phyloP scores from a whole-genome alignment of 1,139 yeast genomes.

The Debaryomyces sp. region DNA sequence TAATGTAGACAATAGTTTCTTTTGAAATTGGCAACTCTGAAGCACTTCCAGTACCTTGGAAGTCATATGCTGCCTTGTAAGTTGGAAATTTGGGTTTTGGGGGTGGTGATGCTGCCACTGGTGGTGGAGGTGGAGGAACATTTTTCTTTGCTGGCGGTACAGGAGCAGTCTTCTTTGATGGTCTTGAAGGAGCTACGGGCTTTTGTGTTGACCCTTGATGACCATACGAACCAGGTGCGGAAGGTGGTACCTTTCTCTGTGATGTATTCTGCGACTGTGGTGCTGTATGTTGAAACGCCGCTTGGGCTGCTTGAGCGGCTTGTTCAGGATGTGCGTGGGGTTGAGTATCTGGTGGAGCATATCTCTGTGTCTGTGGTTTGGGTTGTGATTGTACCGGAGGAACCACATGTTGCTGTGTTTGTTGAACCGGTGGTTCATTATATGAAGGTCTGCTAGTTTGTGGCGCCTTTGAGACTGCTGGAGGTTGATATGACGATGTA shows the following conservation, averaged over 20 bases:
- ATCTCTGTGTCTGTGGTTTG: constrained; percentile 2
- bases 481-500: constrained; percentile 12
- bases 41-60: constrained; percentile 82
- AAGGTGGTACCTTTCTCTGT: constrained; percentile 26
- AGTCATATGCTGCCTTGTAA: constrained; percentile 86
- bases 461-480: constrained; percentile 12
- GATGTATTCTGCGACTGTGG: constrained; percentile 10
- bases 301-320: constrained; percentile 6
- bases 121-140: constrained; percentile 54
- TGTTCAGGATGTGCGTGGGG: constrained; percentile 8
- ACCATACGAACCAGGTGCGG: constrained; percentile 17
- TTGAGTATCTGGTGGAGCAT: constrained; percentile 10
- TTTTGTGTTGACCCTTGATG: constrained; percentile 26
- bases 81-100: constrained; percentile 72
- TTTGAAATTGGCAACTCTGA: constrained; percentile 69
- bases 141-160: constrained; percentile 46
- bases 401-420: constrained; percentile 4
- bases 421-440: constrained; percentile 11
- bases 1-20: constrained; percentile 73
- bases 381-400: constrained; percentile 2
- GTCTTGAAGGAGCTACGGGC: constrained; percentile 23
- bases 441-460: not conserved
- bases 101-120: constrained; percentile 60
- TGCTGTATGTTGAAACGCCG: constrained; percentile 16
- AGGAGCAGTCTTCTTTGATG: constrained; percentile 39